Percentiles rank a stretch among this genome's conserved stretches.
Conservation (phyloP, 805 yeast species). For the Candida endomychidarum region DNA sequence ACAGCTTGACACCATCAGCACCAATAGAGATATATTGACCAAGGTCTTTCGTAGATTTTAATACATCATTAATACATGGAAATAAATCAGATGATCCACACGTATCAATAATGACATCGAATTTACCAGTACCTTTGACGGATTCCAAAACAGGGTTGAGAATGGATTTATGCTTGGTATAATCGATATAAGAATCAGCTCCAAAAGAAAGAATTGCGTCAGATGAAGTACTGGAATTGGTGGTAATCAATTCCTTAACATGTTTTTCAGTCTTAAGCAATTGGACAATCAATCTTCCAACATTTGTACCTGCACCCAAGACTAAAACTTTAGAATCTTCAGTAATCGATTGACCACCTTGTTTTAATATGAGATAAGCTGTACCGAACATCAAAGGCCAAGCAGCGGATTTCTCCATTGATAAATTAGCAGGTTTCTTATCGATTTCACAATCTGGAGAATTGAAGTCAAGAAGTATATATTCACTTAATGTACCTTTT, state of each 20-base stretch:
- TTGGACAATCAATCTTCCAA: slow-evolving; percentile 58
- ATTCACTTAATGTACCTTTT: slow-evolving; percentile 48
- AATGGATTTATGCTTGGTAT: background rate
- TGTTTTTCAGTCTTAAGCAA: slow-evolving; percentile 33
- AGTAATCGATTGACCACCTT: slow-evolving; percentile 28
- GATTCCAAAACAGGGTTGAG: slow-evolving; percentile 1
- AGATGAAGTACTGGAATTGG: background rate
- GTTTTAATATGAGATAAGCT: slow-evolving; percentile 45
- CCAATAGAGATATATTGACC: background rate
- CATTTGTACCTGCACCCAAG: slow-evolving; percentile 74
- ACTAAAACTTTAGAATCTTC: slow-evolving; percentile 52
- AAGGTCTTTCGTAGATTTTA: background rate
- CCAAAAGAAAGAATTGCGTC: background rate
- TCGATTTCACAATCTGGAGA: slow-evolving; percentile 8
- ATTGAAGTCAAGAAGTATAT: slow-evolving; percentile 39
- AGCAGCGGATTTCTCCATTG: slow-evolving; percentile 60
- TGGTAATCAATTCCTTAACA: background rate
- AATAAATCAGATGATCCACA: background rate
- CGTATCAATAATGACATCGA: background rate
- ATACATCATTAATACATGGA: background rate
- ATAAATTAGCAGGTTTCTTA: slow-evolving; percentile 44
- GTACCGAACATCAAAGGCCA: slow-evolving; percentile 66
- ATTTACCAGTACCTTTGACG: background rate
- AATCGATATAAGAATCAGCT: slow-evolving; percentile 1
- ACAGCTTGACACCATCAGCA: background rate